Conservation (phyloP, 192 early-diverging fungal species). For the Gaertneriomyces sp. region DNA sequence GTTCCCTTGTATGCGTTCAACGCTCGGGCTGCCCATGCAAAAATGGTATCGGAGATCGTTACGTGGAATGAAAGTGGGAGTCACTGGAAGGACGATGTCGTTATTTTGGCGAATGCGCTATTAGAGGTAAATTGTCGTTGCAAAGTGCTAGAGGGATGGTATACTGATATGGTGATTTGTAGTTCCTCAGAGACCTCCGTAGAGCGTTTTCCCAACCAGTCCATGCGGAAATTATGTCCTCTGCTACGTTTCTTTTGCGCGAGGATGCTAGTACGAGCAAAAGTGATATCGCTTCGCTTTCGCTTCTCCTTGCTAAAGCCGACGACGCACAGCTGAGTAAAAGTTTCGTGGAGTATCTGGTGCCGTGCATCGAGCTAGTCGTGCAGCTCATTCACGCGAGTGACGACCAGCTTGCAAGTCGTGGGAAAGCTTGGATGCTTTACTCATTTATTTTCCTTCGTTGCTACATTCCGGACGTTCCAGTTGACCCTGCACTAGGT, state of each 20-base stretch:
- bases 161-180: background rate
- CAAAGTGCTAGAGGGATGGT: too few relatives aligned
- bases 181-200: slow-evolving; percentile 12
- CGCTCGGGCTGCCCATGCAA: too few relatives aligned
- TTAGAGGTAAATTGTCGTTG: too few relatives aligned
- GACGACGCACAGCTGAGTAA: background rate
- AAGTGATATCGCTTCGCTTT: background rate
- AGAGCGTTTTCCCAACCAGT: slow-evolving; percentile 4
- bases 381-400: background rate
- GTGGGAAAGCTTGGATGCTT: slow-evolving; percentile 58
- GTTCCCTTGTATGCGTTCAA: too few relatives aligned
- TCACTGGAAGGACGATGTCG: too few relatives aligned
- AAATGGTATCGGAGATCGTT: too few relatives aligned
- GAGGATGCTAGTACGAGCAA: background rate
- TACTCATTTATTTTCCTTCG: slow-evolving; percentile 59
- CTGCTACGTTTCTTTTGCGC: background rate
- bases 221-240: slow-evolving; percentile 1
- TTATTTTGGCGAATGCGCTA: too few relatives aligned
- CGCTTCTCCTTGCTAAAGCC: background rate
- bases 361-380: slow-evolving; percentile 4
- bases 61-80: too few relatives aligned
- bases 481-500: slow-evolving; percentile 80
- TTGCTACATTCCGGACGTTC: slow-evolving; percentile 73
- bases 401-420: background rate
- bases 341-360: slow-evolving; percentile 10